These are phyloP conservation scores for Arachnomyces sp. DNA, from an alignment of 2,329 filamentous ascomycete genomes.

Conservation along the genomic window DNA sequence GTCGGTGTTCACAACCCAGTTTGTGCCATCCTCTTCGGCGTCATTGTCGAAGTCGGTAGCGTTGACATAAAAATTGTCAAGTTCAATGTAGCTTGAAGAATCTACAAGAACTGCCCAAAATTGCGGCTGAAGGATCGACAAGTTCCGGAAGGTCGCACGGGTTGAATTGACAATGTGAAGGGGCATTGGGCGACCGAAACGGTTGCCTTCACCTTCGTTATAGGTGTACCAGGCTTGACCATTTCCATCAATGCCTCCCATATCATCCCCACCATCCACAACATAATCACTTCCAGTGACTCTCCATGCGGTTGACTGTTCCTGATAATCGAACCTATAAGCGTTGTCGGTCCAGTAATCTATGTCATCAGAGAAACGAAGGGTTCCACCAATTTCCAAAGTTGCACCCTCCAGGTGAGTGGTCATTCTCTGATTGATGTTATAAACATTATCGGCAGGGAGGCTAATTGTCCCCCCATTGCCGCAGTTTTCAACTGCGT, in stretches of 20 bases:
- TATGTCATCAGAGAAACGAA: constrained; percentile 39
- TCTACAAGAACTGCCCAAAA: constrained; percentile 46
- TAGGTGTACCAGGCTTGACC: constrained; percentile 55
- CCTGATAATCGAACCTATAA: constrained; percentile 48
- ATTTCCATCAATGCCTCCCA: constrained; percentile 69
- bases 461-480: constrained; percentile 3
- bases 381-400: constrained; percentile 9
- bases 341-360: constrained; percentile 50
- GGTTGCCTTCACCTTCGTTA: constrained; percentile 38
- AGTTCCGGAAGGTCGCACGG: constrained; percentile 42
- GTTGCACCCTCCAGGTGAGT: constrained; percentile 3
- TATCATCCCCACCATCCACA: constrained; percentile 78
- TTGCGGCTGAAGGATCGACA: constrained; percentile 44
- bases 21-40: constrained; percentile 39
- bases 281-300: constrained; percentile 75
- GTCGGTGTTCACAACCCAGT: constrained; percentile 48
- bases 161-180: constrained; percentile 46
- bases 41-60: constrained; percentile 38
- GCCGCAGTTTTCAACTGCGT: no score
- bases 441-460: constrained; percentile 4
- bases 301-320: constrained; percentile 50
- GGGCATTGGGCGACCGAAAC: constrained; percentile 43
- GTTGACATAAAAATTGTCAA: constrained; percentile 48
- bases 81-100: constrained; percentile 43
- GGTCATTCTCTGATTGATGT: constrained; percentile 9